Evolutionary conservation across 2,329 filamentous ascomycete species (phyloP).

Genomic region (Nemania abortiva): DNA sequence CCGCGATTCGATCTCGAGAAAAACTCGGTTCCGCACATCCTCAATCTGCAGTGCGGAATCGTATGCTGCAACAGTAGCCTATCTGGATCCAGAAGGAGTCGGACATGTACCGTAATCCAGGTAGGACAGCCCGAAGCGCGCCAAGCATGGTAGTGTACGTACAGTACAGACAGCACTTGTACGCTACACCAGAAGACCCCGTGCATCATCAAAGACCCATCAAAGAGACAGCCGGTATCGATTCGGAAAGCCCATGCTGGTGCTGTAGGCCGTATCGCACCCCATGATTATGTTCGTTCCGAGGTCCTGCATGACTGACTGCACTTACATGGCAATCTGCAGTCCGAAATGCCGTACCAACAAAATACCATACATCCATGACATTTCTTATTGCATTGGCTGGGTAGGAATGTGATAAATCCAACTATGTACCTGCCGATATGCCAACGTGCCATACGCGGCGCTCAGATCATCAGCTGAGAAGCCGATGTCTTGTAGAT

Average conservation of each 20-base stretch:
- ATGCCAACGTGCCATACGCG: background rate
- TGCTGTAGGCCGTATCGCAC: slow-evolving; percentile 9
- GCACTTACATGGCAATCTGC: background rate
- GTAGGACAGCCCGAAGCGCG: slow-evolving; percentile 26
- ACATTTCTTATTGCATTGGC: slow-evolving; percentile 15
- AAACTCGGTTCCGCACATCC: slow-evolving; percentile 31
- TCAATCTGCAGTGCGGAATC: slow-evolving; percentile 22
- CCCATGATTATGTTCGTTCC: slow-evolving; percentile 16
- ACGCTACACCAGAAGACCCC: slow-evolving; percentile 1
- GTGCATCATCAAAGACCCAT: slow-evolving; percentile 10
- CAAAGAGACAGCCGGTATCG: slow-evolving; percentile 37
- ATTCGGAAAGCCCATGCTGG: slow-evolving; percentile 30
- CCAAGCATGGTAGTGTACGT: slow-evolving; percentile 21
- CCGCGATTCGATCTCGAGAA: slow-evolving; percentile 17
- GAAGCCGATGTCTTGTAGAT: slow-evolving; percentile 13
- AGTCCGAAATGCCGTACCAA: background rate
- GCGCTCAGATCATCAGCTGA: slow-evolving; percentile 16
- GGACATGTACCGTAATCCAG: slow-evolving; percentile 32
- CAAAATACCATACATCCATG: slow-evolving; percentile 11
- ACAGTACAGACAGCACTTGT: background rate
- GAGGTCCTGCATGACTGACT: slow-evolving; percentile 18
- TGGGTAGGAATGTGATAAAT: slow-evolving; percentile 7
- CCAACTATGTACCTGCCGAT: background rate
- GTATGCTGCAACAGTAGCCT: slow-evolving; percentile 27
- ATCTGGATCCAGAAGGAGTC: slow-evolving; percentile 31